Base-by-base conservation (phyloP, 108 stramenopile species). In the Asterionellopsis glacialis region DNA sequence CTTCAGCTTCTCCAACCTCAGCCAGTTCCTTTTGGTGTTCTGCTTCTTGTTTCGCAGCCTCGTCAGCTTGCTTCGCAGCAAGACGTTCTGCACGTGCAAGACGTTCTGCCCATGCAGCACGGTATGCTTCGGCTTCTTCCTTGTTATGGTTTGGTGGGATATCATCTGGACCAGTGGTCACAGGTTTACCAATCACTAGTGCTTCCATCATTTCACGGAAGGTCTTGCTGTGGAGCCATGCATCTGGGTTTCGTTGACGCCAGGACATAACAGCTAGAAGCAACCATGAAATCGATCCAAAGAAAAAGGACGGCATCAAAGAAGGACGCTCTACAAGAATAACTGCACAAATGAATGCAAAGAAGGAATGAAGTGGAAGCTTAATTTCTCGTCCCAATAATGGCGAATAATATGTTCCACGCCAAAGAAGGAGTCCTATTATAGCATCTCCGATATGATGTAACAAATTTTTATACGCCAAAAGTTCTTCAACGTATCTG, bases 401-500 rank as follows among this genome's bases (percentile, higher is more conserved):
- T 0, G 41, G 59, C 11, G 84, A 23, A 7, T 50, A 61, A 55
- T 55, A 75, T 19, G 76, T 67, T 19, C 81, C 79, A 27, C 85
- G 76, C 91, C 91, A 92, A 14, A 92, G 51, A 6, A 88, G 45
- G 1, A 92, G 33, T 15, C 72, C 76, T 33, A 79, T 64, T 12
- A 79, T 1, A 12, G 76, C 85, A 68, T 88, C 87, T 42, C 80
- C 73, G 2, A 85, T 25, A 40, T 74, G 74, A 45, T 76, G 76
- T 25, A 69, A 61, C 10, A 76, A 49, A 18, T 65, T 49, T 40
- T 77, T 70, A 23, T 79, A 72, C 53, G 65, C 67, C 27, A 28
- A 27, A 57, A 88, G 39, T 47, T 81, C 80, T 19, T 81, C 71
- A 22, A 76, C 38, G 18, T 68, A 64, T 16, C 71, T 72, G 51